A percentile compares a stretch with the other conserved stretches of the same genome.
These are phyloP conservation scores for Raffaelea arxii DNA, from an alignment of 2,329 filamentous ascomycete species.

Conservation along the genomic window DNA sequence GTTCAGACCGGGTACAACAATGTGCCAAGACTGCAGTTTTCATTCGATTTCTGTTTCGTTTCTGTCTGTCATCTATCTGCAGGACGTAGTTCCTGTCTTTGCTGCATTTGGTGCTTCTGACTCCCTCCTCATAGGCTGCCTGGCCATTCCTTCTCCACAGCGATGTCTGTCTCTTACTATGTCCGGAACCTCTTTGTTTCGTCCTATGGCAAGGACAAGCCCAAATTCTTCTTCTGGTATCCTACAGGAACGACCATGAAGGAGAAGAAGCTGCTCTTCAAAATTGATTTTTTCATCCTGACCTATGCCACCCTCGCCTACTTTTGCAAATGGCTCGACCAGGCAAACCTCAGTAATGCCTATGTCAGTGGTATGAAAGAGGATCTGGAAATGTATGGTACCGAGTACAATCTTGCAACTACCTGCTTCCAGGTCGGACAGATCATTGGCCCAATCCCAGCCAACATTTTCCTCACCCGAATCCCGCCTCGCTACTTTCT, in stretches of 20 bases:
- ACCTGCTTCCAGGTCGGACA: conserved; percentile 15
- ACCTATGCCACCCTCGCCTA: conserved; percentile 18
- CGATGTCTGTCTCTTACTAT: conserved; percentile 4
- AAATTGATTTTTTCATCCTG: conserved; percentile 21
- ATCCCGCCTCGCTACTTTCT: conserved; percentile 11
- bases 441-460: conserved; percentile 15
- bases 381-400: conserved; percentile 29
- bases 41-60: no score
- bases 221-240: conserved; percentile 19
- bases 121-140: no score
- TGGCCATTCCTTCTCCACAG: no score
- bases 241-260: conserved; percentile 12
- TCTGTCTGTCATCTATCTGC: no score
- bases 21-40: no score
- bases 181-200: conserved; percentile 17
- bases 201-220: conserved; percentile 16
- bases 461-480: conserved; percentile 13
- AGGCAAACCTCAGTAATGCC: conserved; percentile 24
- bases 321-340: conserved; percentile 20
- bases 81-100: no score
- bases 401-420: conserved; percentile 30
- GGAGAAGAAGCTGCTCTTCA: conserved; percentile 20
- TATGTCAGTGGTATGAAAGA: conserved; percentile 37
- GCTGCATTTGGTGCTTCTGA: no score
- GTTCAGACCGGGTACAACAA: neutral